These are phyloP conservation scores for Rhodotorula graminis DNA, from an alignment of 768 basidiomycete species.

Conservation along the genomic window DNA sequence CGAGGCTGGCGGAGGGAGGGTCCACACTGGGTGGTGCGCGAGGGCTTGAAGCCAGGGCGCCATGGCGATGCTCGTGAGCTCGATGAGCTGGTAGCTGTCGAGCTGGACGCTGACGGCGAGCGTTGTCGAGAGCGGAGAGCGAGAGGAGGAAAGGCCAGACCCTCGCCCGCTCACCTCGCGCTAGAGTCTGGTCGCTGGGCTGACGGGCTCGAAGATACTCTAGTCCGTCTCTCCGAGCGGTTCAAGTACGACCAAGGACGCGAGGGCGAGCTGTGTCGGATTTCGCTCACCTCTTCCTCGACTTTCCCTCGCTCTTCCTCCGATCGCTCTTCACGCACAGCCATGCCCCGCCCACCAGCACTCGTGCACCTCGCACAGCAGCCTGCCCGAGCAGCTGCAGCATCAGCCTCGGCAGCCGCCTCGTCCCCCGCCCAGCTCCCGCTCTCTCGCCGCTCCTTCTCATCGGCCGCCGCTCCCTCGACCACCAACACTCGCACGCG, in stretches of 20 bases:
- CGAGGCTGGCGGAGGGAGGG: constrained; percentile 8
- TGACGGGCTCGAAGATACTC: no score
- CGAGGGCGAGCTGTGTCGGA: no score
- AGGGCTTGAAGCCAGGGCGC: constrained; percentile 10
- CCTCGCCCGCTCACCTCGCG: no score
- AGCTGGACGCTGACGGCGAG: no score
- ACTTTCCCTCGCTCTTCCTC: not conserved
- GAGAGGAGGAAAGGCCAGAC: no score
- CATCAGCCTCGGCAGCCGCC: not conserved
- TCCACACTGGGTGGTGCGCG: constrained; percentile 17
- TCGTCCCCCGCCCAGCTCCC: not conserved
- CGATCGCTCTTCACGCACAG: not conserved
- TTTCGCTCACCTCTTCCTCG: no score
- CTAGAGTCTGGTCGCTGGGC: no score
- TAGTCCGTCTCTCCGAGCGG: no score
- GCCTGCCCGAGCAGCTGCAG: not conserved
- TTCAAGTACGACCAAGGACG: no score
- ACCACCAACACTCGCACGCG: not conserved
- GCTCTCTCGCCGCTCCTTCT: not conserved
- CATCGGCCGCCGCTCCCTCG: not conserved
- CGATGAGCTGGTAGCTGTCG: no score
- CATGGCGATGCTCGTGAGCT: not conserved
- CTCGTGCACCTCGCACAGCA: constrained; percentile 26
- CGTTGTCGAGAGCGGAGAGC: no score
- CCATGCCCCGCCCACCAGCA: constrained; percentile 13